Percentiles rank a stretch among this genome's conserved stretches.
Conservation (phyloP, 176 grass and related monocot genomes). For the Aechmea fasciata region DNA sequence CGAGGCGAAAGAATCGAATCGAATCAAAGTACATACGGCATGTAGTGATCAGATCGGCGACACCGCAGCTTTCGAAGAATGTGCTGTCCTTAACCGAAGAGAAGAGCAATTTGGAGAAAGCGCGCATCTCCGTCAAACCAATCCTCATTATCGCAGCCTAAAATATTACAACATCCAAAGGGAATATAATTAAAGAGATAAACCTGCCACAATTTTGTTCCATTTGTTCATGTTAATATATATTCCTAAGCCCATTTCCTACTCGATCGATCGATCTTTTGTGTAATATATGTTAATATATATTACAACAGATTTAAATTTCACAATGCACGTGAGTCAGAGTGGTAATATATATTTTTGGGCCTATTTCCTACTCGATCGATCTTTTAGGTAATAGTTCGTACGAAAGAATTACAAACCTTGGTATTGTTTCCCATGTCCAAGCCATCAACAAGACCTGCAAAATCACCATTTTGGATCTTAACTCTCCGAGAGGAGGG, state of each 20-base stretch:
- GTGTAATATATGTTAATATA: too few species aligned
- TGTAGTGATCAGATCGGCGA: slow-evolving; percentile 87
- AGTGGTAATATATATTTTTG: too few species aligned
- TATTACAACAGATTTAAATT: too few species aligned
- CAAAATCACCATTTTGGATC: slow-evolving; percentile 10
- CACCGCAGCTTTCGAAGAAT: slow-evolving; percentile 97
- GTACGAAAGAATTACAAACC: slow-evolving; percentile 25
- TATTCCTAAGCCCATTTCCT: too few species aligned
- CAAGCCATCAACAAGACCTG: slow-evolving; percentile 92
- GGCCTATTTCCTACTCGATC: too few species aligned
- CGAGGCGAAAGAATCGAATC: too few species aligned
- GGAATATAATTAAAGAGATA: too few species aligned
- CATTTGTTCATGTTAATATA: too few species aligned
- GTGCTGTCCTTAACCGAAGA: slow-evolving; percentile 87
- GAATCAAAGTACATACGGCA: slow-evolving; percentile 48
- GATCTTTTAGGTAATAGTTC: too few species aligned
- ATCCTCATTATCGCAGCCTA: slow-evolving; percentile 96
- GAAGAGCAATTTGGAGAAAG: slow-evolving; percentile 79
- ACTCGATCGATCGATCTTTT: too few species aligned
- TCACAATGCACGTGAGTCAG: too few species aligned
- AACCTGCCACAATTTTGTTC: too few species aligned
- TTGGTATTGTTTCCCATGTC: slow-evolving; percentile 99
- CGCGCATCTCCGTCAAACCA: slow-evolving; percentile 85
- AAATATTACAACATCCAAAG: slow-evolving; percentile 2
- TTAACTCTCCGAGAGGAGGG: slow-evolving; percentile 18